Evolutionary conservation across 495 filamentous ascomycete species (phyloP).

Genomic region (Penicillium nucicola): DNA sequence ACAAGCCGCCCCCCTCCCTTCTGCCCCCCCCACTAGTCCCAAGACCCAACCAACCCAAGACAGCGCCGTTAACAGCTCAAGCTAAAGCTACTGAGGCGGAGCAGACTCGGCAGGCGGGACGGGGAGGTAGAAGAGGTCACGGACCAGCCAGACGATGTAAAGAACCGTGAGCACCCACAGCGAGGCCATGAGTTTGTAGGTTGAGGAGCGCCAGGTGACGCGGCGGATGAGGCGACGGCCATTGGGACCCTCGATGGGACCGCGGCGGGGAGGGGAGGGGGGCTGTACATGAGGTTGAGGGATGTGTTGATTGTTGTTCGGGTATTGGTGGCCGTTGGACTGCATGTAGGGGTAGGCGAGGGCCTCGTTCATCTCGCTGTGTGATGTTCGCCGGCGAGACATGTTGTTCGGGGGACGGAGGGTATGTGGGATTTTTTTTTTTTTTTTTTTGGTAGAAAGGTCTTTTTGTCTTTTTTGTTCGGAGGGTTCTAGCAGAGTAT

Average conservation of each 20-base stretch:
- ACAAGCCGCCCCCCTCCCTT: neutral
- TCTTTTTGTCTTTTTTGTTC: neutral
- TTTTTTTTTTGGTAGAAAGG: too few relatives aligned
- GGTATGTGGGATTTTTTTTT: constrained; percentile 4
- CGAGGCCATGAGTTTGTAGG: constrained; percentile 48
- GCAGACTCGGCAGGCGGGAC: constrained; percentile 24
- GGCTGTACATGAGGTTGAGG: too few relatives aligned
- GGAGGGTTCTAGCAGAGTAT: too few relatives aligned
- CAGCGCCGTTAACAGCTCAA: neutral
- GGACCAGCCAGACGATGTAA: constrained; percentile 48
- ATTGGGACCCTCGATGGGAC: constrained; percentile 45
- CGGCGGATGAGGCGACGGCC: constrained; percentile 44
- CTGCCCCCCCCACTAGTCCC: neutral
- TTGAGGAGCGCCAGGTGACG: constrained; percentile 50
- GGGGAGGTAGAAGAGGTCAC: constrained; percentile 43
- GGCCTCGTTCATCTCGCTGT: constrained; percentile 43
- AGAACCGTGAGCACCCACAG: constrained; percentile 45
- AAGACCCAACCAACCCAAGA: neutral
- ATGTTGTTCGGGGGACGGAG: constrained; percentile 22
- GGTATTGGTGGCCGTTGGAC: constrained; percentile 18
- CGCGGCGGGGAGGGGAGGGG: constrained; percentile 20
- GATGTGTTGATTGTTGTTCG: constrained; percentile 2
- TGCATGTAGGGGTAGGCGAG: constrained; percentile 36
- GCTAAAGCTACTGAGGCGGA: constrained; percentile 7
- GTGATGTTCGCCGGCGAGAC: constrained; percentile 43